Base-by-base conservation (phyloP, 345 rosid genomes). In the Laguncularia racemosa region DNA sequence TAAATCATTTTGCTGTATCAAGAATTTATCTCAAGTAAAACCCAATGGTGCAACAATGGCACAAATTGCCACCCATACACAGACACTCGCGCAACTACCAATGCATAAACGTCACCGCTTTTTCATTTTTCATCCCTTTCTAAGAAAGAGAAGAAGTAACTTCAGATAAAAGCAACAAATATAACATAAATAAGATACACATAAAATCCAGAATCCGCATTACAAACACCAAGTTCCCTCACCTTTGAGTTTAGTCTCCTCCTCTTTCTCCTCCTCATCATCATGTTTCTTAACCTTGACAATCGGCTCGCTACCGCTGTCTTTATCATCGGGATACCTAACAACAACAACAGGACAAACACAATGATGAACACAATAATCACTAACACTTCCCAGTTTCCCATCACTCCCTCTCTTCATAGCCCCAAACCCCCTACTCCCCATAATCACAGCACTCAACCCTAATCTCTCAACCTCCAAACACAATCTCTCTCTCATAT, bases 381-480 rank as follows among this genome's bases (percentile, higher is more conserved):
- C 80, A 57, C 80, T 76, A 0, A 76, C 80, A 20, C 76, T 76
- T 3, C 80, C 80, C 20, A 76, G 51, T 55, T 61, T 68, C 18
- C 74, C 80, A 45, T 76, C 80, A 26, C 67, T 71, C 18, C 80
- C 76, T 18, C 68, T 47, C 66, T 59, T 71, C 20, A 63, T 65
- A 13, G 80, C 80, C 3, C 80, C 76, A 19, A 76, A 76, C 2
- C 76, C 80, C 17, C 80, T 59, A 43, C 80, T 76, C 12, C 80
- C 80, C 80, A 76, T 68, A 46, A 76, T 76, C 21, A 76, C 71
- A 3, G 71, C 76, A 46, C 76, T 71, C 56, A 76, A 57, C 26
- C 76, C 80, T 44, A 76, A 57, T 62, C 80, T 58, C 66, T 76
- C 80, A 52, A 76, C 76, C 68, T 76, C 80, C 61, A 76, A 33